Conservation (phyloP, 2,329 filamentous ascomycete genomes). For the Hypoxylon sp. region DNA sequence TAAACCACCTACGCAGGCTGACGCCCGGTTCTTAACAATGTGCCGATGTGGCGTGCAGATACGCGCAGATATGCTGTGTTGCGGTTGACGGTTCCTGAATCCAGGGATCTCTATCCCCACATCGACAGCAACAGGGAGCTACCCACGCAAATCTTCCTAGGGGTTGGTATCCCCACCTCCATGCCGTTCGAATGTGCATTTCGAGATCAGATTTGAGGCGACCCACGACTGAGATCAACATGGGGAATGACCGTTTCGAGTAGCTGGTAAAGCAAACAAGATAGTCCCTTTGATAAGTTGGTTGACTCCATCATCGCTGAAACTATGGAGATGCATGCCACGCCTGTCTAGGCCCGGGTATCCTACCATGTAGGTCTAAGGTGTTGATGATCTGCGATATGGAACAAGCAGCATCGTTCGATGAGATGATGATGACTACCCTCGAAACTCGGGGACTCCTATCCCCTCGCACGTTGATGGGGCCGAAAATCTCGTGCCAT, state of each 20-base stretch:
- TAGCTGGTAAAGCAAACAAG: constrained; percentile 33
- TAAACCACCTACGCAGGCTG: constrained; percentile 33
- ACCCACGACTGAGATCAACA: constrained; percentile 29
- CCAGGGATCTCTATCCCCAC: constrained; percentile 33
- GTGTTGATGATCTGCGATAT: constrained; percentile 36
- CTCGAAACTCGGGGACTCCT: not conserved
- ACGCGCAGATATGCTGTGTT: constrained; percentile 27
- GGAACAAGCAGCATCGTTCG: constrained; percentile 31
- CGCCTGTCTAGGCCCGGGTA: constrained; percentile 31
- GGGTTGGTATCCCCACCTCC: constrained; percentile 18
- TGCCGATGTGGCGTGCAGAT: constrained; percentile 38
- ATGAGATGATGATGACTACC: constrained; percentile 27
- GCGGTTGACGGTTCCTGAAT: constrained; percentile 35
- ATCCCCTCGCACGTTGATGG: constrained; percentile 19
- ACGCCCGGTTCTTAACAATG: constrained; percentile 40
- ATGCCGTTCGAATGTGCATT: constrained; percentile 17
- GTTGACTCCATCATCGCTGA: constrained; percentile 34
- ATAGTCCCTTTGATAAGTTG: constrained; percentile 32
- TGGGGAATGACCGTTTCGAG: constrained; percentile 34
- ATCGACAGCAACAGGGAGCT: constrained; percentile 15
- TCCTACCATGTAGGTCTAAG: constrained; percentile 35
- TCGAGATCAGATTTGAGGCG: constrained; percentile 34
- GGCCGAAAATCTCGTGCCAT: constrained; percentile 8
- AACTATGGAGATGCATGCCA: constrained; percentile 33
- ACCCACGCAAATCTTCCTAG: constrained; percentile 15